Percentiles rank a stretch among this genome's conserved stretches.
These are phyloP conservation scores for Coelastrella sp. DNA, from an alignment of 139 green algal species.

Conservation along the genomic window DNA sequence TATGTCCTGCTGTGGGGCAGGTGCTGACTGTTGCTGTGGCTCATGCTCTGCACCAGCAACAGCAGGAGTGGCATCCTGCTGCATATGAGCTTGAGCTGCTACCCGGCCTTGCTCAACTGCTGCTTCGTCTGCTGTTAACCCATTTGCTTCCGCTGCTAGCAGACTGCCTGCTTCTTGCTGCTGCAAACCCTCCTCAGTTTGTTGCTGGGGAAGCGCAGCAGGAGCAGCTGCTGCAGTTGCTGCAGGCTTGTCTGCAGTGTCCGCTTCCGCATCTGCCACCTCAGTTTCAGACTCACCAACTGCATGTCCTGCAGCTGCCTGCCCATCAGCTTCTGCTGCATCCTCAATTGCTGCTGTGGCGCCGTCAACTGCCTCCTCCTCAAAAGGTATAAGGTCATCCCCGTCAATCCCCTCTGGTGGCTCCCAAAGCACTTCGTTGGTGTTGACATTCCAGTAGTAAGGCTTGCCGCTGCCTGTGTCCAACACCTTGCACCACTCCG, in stretches of 20 bases:
- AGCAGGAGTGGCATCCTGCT: neutral
- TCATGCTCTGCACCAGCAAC: neutral
- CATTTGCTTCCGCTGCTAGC: neutral
- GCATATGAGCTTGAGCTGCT: neutral
- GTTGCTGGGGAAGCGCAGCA: neutral
- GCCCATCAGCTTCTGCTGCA: neutral
- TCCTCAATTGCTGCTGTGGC: neutral
- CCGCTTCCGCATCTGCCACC: no score
- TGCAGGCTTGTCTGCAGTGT: neutral
- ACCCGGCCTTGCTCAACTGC: neutral
- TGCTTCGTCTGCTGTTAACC: neutral
- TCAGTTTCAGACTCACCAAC: neutral
- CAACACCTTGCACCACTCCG: constrained; percentile 72
- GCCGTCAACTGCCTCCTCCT: neutral
- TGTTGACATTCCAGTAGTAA: constrained; percentile 80
- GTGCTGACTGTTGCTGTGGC: neutral
- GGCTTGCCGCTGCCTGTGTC: constrained; percentile 71
- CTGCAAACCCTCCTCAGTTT: neutral
- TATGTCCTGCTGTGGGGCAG: constrained; percentile 3
- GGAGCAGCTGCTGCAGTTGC: neutral
- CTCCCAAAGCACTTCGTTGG: constrained; percentile 80
- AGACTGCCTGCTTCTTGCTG: neutral
- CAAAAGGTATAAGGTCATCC: constrained; percentile 56
- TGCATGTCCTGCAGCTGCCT: no score
- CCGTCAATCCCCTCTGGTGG: constrained; percentile 61